phyloP scores from a whole-genome alignment of 257 asterid species.

The Asclepias syriaca region DNA sequence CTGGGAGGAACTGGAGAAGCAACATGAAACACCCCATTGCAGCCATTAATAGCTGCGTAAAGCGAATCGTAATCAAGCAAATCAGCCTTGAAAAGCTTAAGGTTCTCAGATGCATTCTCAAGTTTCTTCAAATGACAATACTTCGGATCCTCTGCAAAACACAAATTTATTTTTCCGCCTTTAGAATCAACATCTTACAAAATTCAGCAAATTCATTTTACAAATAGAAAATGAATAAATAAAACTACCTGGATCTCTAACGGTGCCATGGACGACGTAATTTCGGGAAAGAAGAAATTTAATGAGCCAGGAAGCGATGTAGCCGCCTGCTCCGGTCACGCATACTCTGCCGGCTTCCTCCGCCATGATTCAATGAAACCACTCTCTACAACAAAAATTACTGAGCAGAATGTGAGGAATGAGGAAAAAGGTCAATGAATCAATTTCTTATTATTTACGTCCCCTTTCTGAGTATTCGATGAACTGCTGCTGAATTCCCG shows the following conservation, averaged over 20 bases:
- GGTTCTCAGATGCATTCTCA: slow-evolving; percentile 47
- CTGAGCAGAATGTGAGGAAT: too few relatives aligned
- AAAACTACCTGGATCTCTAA: slow-evolving; percentile 57
- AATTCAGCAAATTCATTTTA: neutral
- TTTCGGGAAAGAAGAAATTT: slow-evolving; percentile 66
- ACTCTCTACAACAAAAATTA: neutral
- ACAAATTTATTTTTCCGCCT: neutral
- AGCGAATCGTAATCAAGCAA: slow-evolving; percentile 63
- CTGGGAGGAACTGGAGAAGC: slow-evolving; percentile 67
- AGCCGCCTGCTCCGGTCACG: slow-evolving; percentile 86
- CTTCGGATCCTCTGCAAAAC: slow-evolving; percentile 45
- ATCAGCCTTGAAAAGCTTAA: slow-evolving; percentile 61
- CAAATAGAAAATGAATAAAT: too few relatives aligned
- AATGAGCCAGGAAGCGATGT: slow-evolving; percentile 63
- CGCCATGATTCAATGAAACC: neutral
- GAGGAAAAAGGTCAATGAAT: too few relatives aligned
- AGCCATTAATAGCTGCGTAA: slow-evolving; percentile 57
- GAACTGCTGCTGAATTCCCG: too few relatives aligned
- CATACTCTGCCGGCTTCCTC: slow-evolving; percentile 38
- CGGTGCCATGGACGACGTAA: slow-evolving; percentile 60
- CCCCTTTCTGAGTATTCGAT: too few relatives aligned
- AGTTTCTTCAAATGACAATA: slow-evolving; percentile 51
- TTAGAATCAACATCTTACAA: neutral
- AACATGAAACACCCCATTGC: slow-evolving; percentile 75
- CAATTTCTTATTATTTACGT: too few relatives aligned